phyloP scores from a whole-genome alignment of 2,329 filamentous ascomycete genomes.

The Pseudopithomyces maydicus region DNA sequence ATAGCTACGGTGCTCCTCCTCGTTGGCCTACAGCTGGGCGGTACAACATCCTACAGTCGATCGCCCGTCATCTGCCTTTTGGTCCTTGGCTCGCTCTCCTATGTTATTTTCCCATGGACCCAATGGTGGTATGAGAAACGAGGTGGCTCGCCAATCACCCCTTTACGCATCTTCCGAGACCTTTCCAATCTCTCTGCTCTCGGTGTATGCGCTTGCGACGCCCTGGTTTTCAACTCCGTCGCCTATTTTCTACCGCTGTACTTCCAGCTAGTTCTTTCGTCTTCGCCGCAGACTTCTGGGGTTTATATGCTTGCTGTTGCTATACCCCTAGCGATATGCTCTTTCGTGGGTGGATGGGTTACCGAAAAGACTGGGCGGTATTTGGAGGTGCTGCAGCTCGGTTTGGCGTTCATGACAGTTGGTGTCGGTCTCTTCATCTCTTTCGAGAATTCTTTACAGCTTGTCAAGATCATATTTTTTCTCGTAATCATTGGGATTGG shows the following conservation, averaged over 20 bases:
- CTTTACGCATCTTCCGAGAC: slow-evolving; percentile 66
- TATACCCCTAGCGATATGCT: slow-evolving; percentile 50
- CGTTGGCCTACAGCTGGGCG: slow-evolving; percentile 59
- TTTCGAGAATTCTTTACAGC: slow-evolving; percentile 15
- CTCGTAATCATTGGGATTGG: slow-evolving; percentile 58
- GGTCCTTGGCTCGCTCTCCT: slow-evolving; percentile 53
- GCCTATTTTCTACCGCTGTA: slow-evolving; percentile 77
- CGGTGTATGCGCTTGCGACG: slow-evolving; percentile 54
- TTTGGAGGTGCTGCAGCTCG: slow-evolving; percentile 40
- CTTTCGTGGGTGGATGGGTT: slow-evolving; percentile 55
- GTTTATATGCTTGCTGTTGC: slow-evolving; percentile 66
- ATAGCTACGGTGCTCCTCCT: slow-evolving; percentile 56
- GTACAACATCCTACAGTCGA: slow-evolving; percentile 53
- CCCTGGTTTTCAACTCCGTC: slow-evolving; percentile 66
- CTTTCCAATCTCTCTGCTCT: slow-evolving; percentile 63
- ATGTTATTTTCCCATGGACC: slow-evolving; percentile 59
- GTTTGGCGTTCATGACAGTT: slow-evolving; percentile 37
- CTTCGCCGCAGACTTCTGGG: slow-evolving; percentile 61
- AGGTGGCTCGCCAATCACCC: slow-evolving; percentile 70
- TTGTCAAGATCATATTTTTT: slow-evolving; percentile 50
- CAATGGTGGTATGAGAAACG: slow-evolving; percentile 67
- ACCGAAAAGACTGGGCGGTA: slow-evolving; percentile 53
- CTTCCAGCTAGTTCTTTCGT: slow-evolving; percentile 71
- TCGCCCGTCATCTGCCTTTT: slow-evolving; percentile 59
- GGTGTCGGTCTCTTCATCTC: slow-evolving; percentile 42